These are phyloP conservation scores for Nakataea oryzae DNA, from an alignment of 2,329 filamentous ascomycete genomes.

Conservation along the genomic window DNA sequence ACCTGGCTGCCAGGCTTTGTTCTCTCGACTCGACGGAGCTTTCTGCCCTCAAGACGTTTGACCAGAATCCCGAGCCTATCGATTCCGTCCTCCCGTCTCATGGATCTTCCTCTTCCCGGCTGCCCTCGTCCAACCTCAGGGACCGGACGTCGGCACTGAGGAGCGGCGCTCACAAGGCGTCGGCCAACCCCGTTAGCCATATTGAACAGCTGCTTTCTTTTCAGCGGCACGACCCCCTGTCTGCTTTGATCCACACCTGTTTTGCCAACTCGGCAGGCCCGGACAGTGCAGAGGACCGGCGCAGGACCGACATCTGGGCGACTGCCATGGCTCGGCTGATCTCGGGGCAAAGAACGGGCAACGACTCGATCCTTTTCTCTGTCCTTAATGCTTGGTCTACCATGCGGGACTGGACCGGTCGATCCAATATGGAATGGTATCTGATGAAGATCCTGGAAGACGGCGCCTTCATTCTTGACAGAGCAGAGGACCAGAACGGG, in stretches of 20 bases:
- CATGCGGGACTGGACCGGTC: conserved; percentile 83
- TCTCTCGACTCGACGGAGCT: conserved; percentile 68
- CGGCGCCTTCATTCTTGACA: conserved; percentile 81
- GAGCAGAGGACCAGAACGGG: conserved; percentile 67
- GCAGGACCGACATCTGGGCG: conserved; percentile 80
- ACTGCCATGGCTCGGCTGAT: conserved; percentile 77
- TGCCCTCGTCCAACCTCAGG: conserved; percentile 16
- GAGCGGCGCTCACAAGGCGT: conserved; percentile 17
- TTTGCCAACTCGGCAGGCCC: conserved; percentile 80
- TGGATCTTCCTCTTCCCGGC: conserved; percentile 23
- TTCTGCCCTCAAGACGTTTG: conserved; percentile 64
- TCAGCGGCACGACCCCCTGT: conserved; percentile 78
- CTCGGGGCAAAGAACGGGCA: conserved; percentile 61
- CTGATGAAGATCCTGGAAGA: conserved; percentile 91
- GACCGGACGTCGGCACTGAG: conserved; percentile 15
- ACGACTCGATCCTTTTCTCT: conserved; percentile 71
- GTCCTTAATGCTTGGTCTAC: conserved; percentile 81
- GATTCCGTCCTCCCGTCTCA: conserved; percentile 74
- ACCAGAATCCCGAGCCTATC: conserved; percentile 68
- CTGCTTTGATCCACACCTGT: conserved; percentile 75
- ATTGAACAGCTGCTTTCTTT: conserved; percentile 82
- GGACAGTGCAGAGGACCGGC: conserved; percentile 69
- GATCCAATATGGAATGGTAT: conserved; percentile 83
- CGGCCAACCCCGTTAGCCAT: conserved; percentile 38
- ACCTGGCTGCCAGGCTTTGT: conserved; percentile 72